Conservation (phyloP, 768 basidiomycete genomes). For the Naganishia onofrii region DNA sequence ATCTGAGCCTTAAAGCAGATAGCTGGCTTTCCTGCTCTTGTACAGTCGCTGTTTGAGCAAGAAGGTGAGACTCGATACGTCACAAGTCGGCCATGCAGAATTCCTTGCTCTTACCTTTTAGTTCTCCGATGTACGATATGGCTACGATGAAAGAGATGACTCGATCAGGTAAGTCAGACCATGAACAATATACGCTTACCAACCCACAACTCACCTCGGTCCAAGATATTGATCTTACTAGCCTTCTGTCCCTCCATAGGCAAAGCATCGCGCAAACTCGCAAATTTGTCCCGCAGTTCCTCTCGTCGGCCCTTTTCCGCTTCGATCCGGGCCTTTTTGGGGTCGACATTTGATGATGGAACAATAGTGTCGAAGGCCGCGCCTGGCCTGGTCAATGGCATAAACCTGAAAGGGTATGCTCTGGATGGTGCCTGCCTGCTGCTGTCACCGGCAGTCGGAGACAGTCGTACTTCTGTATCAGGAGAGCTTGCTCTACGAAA, state of each 20-base stretch:
- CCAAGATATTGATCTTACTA: constrained; percentile 84
- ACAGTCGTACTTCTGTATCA: background rate
- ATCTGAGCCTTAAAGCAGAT: background rate
- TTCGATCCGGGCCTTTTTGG: constrained; percentile 22
- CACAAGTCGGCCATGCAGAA: background rate
- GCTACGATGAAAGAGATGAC: background rate
- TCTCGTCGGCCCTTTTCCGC: constrained; percentile 72
- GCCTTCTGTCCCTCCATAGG: constrained; percentile 88
- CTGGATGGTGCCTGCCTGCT: background rate
- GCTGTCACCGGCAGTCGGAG: background rate
- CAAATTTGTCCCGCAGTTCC: constrained; percentile 88
- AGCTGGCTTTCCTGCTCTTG: background rate
- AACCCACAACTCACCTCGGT: constrained; percentile 64
- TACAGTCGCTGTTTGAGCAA: background rate
- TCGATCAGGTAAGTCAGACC: background rate
- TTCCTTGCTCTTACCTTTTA: background rate
- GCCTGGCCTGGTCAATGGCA: background rate
- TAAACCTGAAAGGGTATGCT: background rate
- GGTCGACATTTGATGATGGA: background rate
- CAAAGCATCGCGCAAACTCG: constrained; percentile 82
- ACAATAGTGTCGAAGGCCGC: background rate
- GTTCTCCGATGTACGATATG: constrained; percentile 14
- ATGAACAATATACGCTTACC: too few relatives aligned
- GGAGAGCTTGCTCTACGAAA: background rate
- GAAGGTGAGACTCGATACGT: background rate